Conservation (phyloP, 164 flowering plant genomes). For the Macadamia integrifolia region DNA sequence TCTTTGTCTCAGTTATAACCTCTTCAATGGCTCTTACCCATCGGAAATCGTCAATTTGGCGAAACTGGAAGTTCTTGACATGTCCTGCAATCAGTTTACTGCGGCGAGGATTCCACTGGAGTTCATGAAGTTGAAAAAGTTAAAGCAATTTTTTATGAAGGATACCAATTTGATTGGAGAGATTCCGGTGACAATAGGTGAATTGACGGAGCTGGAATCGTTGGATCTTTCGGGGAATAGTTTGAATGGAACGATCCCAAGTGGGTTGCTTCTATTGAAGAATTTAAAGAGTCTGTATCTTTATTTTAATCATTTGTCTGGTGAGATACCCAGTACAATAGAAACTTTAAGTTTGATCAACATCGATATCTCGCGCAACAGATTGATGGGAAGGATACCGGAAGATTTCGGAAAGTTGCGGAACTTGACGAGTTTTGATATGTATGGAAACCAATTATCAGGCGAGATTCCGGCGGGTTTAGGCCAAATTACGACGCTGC, state of each 20-base stretch:
- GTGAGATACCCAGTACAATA: slow-evolving; percentile 42
- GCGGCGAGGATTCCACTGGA: slow-evolving; percentile 39
- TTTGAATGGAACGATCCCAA: slow-evolving; percentile 50
- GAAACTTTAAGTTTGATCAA: slow-evolving; percentile 25
- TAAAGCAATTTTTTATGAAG: slow-evolving; percentile 34
- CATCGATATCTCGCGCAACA: slow-evolving; percentile 51
- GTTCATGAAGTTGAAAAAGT: slow-evolving; percentile 45
- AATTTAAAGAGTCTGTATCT: slow-evolving; percentile 43
- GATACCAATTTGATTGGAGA: slow-evolving; percentile 46
- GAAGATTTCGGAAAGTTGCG: slow-evolving; percentile 44
- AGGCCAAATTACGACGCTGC: slow-evolving; percentile 23
- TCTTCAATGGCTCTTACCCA: slow-evolving; percentile 55
- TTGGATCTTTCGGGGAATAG: slow-evolving; percentile 50
- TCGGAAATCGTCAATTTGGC: slow-evolving; percentile 48
- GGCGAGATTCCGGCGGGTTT: slow-evolving; percentile 41
- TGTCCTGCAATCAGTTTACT: slow-evolving; percentile 35
- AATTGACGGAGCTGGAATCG: slow-evolving; percentile 31
- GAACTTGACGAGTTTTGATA: slow-evolving; percentile 21
- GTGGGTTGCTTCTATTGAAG: slow-evolving; percentile 43
- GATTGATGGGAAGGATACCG: slow-evolving; percentile 55
- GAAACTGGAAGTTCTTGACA: slow-evolving; percentile 32
- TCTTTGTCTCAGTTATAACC: slow-evolving; percentile 30
- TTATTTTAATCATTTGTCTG: slow-evolving; percentile 41
- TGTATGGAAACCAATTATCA: slow-evolving; percentile 37
- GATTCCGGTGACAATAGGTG: slow-evolving; percentile 40